Evolutionary conservation across 108 stramenopile genomes (phyloP).

Genomic region (Skeletonema potamos): DNA sequence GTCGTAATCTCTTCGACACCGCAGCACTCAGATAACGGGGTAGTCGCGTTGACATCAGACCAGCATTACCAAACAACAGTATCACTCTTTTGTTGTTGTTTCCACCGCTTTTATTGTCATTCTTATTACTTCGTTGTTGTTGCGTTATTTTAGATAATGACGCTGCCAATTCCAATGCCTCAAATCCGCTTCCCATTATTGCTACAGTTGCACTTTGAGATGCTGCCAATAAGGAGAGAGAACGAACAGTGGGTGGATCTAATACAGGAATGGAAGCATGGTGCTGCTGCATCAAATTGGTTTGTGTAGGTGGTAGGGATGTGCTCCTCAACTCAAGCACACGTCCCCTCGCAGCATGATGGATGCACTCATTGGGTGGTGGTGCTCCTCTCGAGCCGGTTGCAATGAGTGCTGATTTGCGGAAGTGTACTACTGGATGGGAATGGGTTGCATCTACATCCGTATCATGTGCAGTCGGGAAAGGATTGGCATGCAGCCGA

Average conservation of each 20-base stretch:
- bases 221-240: conserved; percentile 48
- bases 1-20: conserved; percentile 62
- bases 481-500: neutral
- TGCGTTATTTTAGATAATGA: conserved; percentile 24
- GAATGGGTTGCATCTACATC: neutral
- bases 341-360: conserved; percentile 43
- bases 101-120: neutral
- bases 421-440: conserved; percentile 47
- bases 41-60: conserved; percentile 54
- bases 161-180: conserved; percentile 77
- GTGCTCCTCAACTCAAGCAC: conserved; percentile 69
- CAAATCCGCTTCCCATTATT: conserved; percentile 80
- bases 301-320: neutral
- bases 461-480: neutral
- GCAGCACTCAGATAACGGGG: conserved; percentile 77
- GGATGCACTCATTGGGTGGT: conserved; percentile 66
- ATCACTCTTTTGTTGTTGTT: conserved; percentile 39
- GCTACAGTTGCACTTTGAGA: conserved; percentile 61
- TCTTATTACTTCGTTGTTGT: neutral
- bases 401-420: conserved; percentile 74
- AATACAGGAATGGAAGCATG: conserved; percentile 22
- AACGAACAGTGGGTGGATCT: conserved; percentile 42
- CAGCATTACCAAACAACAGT: conserved; percentile 65
- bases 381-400: conserved; percentile 82
- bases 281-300: neutral